Evolutionary conservation across 2,329 filamentous ascomycete species (phyloP).

Genomic region (Ophiostoma ulmi): DNA sequence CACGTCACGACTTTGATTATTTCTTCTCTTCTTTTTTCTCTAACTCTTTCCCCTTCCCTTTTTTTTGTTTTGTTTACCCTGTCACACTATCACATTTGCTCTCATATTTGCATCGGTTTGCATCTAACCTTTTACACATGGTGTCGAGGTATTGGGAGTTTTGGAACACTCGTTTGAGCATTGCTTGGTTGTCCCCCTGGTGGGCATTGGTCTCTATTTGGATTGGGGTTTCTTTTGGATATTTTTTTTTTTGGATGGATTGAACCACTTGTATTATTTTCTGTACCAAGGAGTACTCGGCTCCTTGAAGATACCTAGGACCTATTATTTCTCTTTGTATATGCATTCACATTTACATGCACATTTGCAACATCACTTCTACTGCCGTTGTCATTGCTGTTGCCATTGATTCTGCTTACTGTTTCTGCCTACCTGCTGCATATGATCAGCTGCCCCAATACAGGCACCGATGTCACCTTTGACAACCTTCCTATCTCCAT

Average conservation of each 20-base stretch:
- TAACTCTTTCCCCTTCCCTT: no score
- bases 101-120: not conserved
- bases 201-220: not conserved
- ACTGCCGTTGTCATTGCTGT: not conserved
- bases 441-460: not conserved
- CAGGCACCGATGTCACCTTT: constrained; percentile 12
- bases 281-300: not conserved
- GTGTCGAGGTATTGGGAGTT: constrained; percentile 12
- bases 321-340: not conserved
- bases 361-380: not conserved
- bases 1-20: not conserved
- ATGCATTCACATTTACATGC: not conserved
- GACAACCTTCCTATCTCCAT: constrained; percentile 3
- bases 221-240: not conserved
- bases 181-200: not conserved
- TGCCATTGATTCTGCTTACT: not conserved
- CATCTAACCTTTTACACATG: not conserved
- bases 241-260: constrained; percentile 8
- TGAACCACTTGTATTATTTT: not conserved
- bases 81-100: constrained; percentile 1
- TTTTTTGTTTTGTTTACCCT: not conserved
- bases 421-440: not conserved
- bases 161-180: not conserved
- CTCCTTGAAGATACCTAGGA: not conserved
- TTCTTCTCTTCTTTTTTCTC: no score